Evolutionary conservation across 73 alveolate species (phyloP), one percentile per base, ranked within the genome.

Genomic region (Tetrahymena elliotti): DNA sequence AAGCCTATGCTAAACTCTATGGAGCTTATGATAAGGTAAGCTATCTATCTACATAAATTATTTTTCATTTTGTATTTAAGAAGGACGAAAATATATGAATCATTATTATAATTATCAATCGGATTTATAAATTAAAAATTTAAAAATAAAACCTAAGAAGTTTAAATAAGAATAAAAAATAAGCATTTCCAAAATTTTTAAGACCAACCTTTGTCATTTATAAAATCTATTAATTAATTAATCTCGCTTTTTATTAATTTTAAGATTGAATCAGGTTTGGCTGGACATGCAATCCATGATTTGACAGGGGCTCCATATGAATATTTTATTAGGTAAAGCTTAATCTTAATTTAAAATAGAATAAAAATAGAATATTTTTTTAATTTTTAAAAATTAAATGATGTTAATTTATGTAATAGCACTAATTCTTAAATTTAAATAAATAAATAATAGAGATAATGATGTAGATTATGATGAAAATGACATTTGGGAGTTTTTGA

Each of bases 1-100:
- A 98, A 97, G 99, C 99, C 24, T 98, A 97, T 98, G 99, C 99
- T 9, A 98, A 98, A 94, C 93, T 97, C 22, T 98, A 95, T 96
- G 99, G 99, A 33, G 95, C 97, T 94, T 98, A 98, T 93, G 97
- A 94, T 40, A 93, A 68, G 38, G 88, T 68, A 68, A 68, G 1
- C 16, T 18, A 93, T 88, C 34, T 88, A n/a, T n/a, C n/a, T n/a
- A 15, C 27, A 93, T 35, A 68, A 68, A 68, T n/a, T 68, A 40
- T n/a, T 41, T 47, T 47, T 47, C 82, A 47, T 47, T 47, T 47
- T 10, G 82, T 0, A 24, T 52, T n/a, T 68, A 24, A 3, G 1
- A 0, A 68, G 88, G 88, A n/a, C 22, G 88, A 68, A 68, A 68
- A 68, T 68, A 68, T 22, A 68, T 68, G 11, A n/a, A 31, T 27